phyloP scores from a whole-genome alignment of 2,329 filamentous ascomycete genomes.

The Aureobasidium zeae region DNA sequence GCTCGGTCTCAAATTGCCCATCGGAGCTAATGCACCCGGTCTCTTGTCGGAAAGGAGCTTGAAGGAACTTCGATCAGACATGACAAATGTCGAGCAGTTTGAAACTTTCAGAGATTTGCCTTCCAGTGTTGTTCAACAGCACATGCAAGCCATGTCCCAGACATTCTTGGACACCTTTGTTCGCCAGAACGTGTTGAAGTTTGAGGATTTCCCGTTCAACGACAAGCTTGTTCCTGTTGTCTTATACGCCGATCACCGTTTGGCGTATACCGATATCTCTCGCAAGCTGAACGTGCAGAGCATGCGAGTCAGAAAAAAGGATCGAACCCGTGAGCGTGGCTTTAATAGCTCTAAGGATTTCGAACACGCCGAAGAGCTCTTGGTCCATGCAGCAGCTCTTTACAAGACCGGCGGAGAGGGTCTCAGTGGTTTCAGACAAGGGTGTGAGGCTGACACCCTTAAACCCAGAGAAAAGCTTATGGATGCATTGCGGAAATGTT shows the following conservation, averaged over 20 bases:
- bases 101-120: slow-evolving; percentile 41
- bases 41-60: slow-evolving; percentile 39
- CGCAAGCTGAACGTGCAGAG: slow-evolving; percentile 44
- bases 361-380: slow-evolving; percentile 41
- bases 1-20: slow-evolving; percentile 46
- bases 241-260: slow-evolving; percentile 41
- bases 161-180: slow-evolving; percentile 47
- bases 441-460: neutral
- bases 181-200: slow-evolving; percentile 33
- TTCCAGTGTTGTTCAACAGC: slow-evolving; percentile 44
- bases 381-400: slow-evolving; percentile 29
- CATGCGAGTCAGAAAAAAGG: slow-evolving; percentile 36
- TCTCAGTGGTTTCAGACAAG: neutral
- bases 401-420: neutral
- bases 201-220: slow-evolving; percentile 34
- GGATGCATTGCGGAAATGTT: too few species aligned
- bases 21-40: slow-evolving; percentile 42
- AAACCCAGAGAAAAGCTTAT: neutral
- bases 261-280: slow-evolving; percentile 47
- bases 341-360: slow-evolving; percentile 38
- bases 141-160: slow-evolving; percentile 45
- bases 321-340: slow-evolving; percentile 34
- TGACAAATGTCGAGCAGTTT: slow-evolving; percentile 47
- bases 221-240: slow-evolving; percentile 38
- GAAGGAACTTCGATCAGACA: slow-evolving; percentile 33